These are phyloP conservation scores for Eimeria mitis DNA, from an alignment of 169 alveolate species.

Conservation along the genomic window DNA sequence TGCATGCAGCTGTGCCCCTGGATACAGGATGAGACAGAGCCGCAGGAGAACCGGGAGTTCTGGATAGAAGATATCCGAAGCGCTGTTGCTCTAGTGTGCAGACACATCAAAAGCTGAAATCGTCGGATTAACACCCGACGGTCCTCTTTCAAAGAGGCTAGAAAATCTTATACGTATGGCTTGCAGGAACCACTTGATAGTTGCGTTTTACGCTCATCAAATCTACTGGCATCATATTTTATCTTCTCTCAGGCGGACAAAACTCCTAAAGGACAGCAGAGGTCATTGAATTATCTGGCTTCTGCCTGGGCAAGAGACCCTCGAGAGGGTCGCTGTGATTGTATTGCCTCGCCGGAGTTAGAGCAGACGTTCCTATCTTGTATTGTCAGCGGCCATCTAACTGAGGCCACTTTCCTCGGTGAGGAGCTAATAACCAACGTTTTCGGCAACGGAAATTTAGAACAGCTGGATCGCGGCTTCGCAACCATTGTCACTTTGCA, in stretches of 20 bases:
- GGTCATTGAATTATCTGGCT: slow-evolving; percentile 29
- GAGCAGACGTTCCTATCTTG: slow-evolving; percentile 35
- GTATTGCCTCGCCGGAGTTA: slow-evolving; percentile 39
- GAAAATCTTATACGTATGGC: background rate
- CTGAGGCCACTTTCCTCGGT: slow-evolving; percentile 55
- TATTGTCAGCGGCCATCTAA: slow-evolving; percentile 52
- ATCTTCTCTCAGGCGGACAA: slow-evolving; percentile 26
- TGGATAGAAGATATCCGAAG: slow-evolving; percentile 58
- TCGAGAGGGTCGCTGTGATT: slow-evolving; percentile 3
- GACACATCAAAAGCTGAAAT: background rate
- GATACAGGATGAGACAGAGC: slow-evolving; percentile 14
- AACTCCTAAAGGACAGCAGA: slow-evolving; percentile 34
- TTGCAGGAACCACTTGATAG: background rate
- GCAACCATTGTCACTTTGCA: slow-evolving; percentile 55
- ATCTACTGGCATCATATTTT: background rate
- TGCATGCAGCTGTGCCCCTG: slow-evolving; percentile 72
- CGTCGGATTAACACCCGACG: background rate
- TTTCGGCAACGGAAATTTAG: slow-evolving; percentile 30
- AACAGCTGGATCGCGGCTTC: slow-evolving; percentile 22
- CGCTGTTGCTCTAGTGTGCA: slow-evolving; percentile 62
- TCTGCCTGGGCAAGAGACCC: slow-evolving; percentile 4
- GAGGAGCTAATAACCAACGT: slow-evolving; percentile 34
- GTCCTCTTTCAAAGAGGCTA: background rate
- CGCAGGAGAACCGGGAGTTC: slow-evolving; percentile 16
- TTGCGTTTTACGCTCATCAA: background rate